phyloP scores from a whole-genome alignment of 2,329 filamentous ascomycete species.

The Scolecobasidium constrictum region DNA sequence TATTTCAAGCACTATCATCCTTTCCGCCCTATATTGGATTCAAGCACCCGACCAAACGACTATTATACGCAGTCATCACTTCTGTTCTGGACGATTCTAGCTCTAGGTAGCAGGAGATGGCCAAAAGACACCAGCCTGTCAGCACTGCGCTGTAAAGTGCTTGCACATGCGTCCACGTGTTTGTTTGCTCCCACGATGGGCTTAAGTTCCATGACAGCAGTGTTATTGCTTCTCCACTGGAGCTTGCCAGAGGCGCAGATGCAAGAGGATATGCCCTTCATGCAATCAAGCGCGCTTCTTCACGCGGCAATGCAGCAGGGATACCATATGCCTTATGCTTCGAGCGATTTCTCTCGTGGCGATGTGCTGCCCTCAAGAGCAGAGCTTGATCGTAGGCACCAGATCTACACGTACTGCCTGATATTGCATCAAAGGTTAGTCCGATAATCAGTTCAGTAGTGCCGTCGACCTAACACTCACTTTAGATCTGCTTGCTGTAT shows the following conservation, averaged over 20 bases:
- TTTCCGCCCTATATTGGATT: not conserved
- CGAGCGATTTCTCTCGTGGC: not conserved
- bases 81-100: not conserved
- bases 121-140: not conserved
- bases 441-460: no score
- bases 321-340: not conserved
- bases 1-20: not conserved
- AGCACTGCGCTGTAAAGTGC: not conserved
- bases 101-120: not conserved
- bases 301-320: not conserved
- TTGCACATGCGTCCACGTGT: not conserved
- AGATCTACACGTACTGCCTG: not conserved
- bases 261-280: not conserved
- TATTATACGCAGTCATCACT: not conserved
- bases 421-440: not conserved
- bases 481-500: not conserved
- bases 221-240: not conserved
- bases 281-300: not conserved
- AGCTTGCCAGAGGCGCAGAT: not conserved
- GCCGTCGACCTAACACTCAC: no score
- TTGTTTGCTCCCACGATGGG: not conserved
- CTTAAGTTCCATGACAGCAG: not conserved
- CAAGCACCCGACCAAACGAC: not conserved
- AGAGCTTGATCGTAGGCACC: not conserved
- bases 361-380: not conserved